Conservation (phyloP, 1,139 yeast species). For the Taphrina wiesneri region DNA sequence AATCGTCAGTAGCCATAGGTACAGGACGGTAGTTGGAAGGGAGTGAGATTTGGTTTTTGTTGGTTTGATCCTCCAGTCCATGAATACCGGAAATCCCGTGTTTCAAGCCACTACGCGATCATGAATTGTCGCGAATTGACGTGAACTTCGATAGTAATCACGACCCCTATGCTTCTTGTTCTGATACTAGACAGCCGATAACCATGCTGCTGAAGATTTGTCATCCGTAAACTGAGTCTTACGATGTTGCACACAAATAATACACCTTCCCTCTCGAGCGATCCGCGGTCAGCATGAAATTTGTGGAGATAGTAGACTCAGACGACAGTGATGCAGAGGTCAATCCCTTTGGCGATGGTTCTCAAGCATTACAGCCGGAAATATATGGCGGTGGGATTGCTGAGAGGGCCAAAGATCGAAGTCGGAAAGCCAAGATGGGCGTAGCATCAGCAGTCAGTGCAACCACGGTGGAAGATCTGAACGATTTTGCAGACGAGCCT, state of each 20-base stretch:
- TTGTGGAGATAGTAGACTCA: constrained; percentile 19
- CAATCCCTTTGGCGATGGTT: not conserved
- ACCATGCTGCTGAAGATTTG: no score
- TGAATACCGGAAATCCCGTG: not conserved
- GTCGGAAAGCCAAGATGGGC: not conserved
- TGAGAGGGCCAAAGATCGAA: constrained; percentile 12
- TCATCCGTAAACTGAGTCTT: not conserved
- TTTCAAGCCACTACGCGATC: not conserved
- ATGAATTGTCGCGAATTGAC: not conserved
- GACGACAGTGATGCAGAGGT: constrained; percentile 4
- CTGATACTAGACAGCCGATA: no score
- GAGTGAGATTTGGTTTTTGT: no score
- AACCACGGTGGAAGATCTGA: not conserved
- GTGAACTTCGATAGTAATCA: not conserved
- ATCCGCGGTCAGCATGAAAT: not conserved
- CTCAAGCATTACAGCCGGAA: not conserved
- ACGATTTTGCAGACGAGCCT: not conserved
- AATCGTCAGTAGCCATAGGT: no score
- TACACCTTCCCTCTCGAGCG: no score
- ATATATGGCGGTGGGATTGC: constrained; percentile 1
- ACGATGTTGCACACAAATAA: no score
- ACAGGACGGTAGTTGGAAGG: no score
- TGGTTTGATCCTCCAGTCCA: no score
- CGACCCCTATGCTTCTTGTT: no score
- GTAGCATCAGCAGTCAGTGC: not conserved